Conservation (phyloP, 192 early-diverging fungal genomes). For the Podila epigama region DNA sequence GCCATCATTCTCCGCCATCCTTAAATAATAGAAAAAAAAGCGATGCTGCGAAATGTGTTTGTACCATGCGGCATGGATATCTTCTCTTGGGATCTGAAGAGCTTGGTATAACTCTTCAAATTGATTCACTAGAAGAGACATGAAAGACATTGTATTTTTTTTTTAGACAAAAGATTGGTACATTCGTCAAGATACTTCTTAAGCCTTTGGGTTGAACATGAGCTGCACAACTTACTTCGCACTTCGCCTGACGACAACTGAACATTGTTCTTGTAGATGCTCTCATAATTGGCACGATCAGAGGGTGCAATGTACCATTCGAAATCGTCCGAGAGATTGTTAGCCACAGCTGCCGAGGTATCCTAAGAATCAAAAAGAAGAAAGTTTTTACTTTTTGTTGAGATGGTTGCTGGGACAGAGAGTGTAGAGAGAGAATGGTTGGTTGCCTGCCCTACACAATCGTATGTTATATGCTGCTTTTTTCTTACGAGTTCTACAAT, state of each 20-base stretch:
- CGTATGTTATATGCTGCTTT: too few relatives aligned
- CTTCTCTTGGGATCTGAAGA: conserved; percentile 59
- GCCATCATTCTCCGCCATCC: too few relatives aligned
- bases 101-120: conserved; percentile 64
- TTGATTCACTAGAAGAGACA: conserved; percentile 51
- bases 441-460: too few relatives aligned
- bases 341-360: conserved; percentile 13
- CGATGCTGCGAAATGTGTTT: too few relatives aligned
- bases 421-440: too few relatives aligned
- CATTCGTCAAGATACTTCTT: background rate
- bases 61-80: conserved; percentile 64
- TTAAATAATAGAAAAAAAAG: too few relatives aligned
- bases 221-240: conserved; percentile 51
- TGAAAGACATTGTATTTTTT: conserved; percentile 5
- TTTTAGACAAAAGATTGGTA: background rate
- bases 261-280: conserved; percentile 60
- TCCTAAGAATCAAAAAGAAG: conserved; percentile 11
- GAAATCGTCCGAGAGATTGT: conserved; percentile 58
- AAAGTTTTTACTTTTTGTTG: too few relatives aligned
- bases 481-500: conserved; percentile 36
- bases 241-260: conserved; percentile 59
- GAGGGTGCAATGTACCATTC: conserved; percentile 71
- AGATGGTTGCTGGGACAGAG: too few relatives aligned
- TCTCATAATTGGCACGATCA: conserved; percentile 63
- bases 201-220: background rate